Base-by-base conservation (phyloP, 208 protist genomes). In the Acanthamoeba castellanii region DNA sequence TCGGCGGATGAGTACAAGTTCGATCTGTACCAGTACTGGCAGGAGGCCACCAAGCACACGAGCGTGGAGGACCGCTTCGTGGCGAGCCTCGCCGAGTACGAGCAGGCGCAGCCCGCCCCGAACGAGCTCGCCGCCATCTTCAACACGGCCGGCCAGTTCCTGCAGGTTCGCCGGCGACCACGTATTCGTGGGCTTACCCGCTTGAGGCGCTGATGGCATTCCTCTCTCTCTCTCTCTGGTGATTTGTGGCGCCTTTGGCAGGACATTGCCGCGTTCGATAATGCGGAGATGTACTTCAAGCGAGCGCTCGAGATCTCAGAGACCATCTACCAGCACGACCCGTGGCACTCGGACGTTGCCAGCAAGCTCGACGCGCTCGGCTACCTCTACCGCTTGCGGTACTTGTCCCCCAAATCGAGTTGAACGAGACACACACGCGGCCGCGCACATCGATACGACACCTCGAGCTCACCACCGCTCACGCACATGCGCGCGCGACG, bases 21-120 rank as follows among this genome's bases (percentile, higher is more conserved):
- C 32, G 82, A 89, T 37, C 27, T 89, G 47, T 89, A 89, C 30
- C 82, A 66, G 55, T 89, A 66, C 82, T 89, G 82, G 82, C 82
- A 89, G 22, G 47, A 57, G 52, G 82, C 55, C 9, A 11, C 47
- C 47, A 89, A 89, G 82, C 50, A 89, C 52, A 66, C n/a, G 37
- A 5, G 50, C 72, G 34, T 50, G 37, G 72, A 82, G 42, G 72
- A 16, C 32, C 9, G 20, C 13, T 82, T 82, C 72, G 37, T 50
- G 22, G 32, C 8, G 27, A 42, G 22, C 11, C 30, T 82, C 27
- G 42, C 32, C 72, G 14, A 25, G 27, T 82, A 37, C 42, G 72
- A 52, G 42, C 34, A 82, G 37, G 25, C 72, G 7, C 72, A 50
- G 8, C 72, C 72, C 22, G 50, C 72, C 8, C 72, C 72, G 7